These are phyloP conservation scores for Neonectria faginata DNA, from an alignment of 2,329 filamentous ascomycete genomes.

Conservation along the genomic window DNA sequence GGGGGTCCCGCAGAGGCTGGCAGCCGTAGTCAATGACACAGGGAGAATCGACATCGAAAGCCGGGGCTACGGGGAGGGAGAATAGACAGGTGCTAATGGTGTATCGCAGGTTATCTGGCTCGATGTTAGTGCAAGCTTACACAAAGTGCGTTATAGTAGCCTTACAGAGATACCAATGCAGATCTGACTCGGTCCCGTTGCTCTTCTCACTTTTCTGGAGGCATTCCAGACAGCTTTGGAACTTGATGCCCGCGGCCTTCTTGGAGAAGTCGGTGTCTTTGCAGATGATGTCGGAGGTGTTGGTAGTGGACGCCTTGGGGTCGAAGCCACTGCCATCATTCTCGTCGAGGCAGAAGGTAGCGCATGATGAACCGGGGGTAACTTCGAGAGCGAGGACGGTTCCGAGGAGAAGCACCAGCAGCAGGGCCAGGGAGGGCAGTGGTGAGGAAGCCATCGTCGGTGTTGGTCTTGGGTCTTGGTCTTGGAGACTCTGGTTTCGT, in stretches of 20 bases:
- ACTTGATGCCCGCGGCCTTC: constrained; percentile 56
- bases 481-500: constrained; percentile 2
- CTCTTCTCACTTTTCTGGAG: constrained; percentile 58
- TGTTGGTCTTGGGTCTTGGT: not conserved
- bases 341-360: constrained; percentile 59
- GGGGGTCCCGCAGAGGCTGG: constrained; percentile 51
- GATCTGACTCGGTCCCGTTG: constrained; percentile 55
- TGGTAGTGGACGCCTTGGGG: constrained; percentile 54
- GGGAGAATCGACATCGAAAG: constrained; percentile 51
- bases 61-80: constrained; percentile 47
- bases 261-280: constrained; percentile 55
- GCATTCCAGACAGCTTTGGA: constrained; percentile 60
- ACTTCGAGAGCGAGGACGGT: constrained; percentile 55
- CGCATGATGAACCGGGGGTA: constrained; percentile 64
- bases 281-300: constrained; percentile 61
- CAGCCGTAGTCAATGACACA: constrained; percentile 59
- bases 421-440: not conserved
- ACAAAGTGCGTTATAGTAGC: not conserved
- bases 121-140: constrained; percentile 28
- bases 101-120: constrained; percentile 62
- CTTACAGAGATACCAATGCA: constrained; percentile 63
- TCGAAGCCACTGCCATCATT: constrained; percentile 49
- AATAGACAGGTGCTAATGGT: constrained; percentile 61
- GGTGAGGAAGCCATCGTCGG: constrained; percentile 16
- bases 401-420: constrained; percentile 16